These are phyloP conservation scores for Diaporthe citri DNA, from an alignment of 2,329 filamentous ascomycete species.

Conservation along the genomic window DNA sequence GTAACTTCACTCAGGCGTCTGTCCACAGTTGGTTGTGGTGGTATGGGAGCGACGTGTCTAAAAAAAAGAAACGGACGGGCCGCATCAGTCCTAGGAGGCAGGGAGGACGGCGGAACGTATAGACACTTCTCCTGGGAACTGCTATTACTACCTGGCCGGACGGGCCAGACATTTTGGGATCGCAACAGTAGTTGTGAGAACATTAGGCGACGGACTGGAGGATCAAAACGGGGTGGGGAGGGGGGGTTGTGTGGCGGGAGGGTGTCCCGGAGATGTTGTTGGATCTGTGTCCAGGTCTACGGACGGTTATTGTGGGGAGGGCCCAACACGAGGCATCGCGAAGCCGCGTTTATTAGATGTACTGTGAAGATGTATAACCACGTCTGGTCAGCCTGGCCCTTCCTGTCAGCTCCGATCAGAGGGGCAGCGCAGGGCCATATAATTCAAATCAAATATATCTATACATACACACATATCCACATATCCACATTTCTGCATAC, in stretches of 20 bases:
- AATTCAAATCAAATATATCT: constrained; percentile 30
- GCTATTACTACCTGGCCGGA: neutral
- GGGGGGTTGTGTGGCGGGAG: neutral
- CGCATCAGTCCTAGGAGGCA: constrained; percentile 4
- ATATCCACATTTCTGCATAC: neutral
- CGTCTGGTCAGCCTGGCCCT: constrained; percentile 14
- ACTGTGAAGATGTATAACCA: constrained; percentile 21
- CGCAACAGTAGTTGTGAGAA: constrained; percentile 15
- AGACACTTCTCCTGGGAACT: constrained; percentile 22
- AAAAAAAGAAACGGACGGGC: constrained; percentile 1
- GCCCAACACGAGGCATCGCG: neutral
- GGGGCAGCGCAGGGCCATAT: constrained; percentile 2
- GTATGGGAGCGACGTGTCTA: constrained; percentile 8
- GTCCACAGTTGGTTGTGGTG: constrained; percentile 19
- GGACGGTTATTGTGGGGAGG: neutral
- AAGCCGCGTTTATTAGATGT: constrained; percentile 9
- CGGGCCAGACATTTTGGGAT: constrained; percentile 17
- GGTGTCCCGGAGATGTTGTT: neutral
- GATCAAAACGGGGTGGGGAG: constrained; percentile 3
- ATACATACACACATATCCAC: neutral
- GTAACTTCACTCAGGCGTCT: constrained; percentile 36
- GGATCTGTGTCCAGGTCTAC: constrained; percentile 25
- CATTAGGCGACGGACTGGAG: neutral
- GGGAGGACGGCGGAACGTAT: constrained; percentile 11
- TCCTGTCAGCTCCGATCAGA: neutral